Conservation (phyloP, 371 early-diverging fungal genomes). For the Zancudomyces culisetae region DNA sequence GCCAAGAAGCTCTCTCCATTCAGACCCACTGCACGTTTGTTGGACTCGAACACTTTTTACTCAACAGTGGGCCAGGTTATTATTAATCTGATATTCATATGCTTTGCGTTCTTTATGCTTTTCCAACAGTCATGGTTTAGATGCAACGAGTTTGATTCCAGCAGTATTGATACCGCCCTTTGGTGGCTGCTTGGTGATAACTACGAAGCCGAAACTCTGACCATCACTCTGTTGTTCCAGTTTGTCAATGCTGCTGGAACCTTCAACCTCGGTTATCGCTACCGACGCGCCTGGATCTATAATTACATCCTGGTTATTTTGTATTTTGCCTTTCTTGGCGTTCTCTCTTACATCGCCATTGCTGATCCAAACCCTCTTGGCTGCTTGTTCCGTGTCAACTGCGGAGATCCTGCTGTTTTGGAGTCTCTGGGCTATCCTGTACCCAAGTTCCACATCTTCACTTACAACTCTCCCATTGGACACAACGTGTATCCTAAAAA, state of each 20-base stretch:
- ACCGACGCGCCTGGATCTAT: conserved; percentile 34
- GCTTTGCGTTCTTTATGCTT: conserved; percentile 31
- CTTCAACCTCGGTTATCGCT: conserved; percentile 45
- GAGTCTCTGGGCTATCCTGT: conserved; percentile 29
- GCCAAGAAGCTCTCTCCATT: conserved; percentile 31
- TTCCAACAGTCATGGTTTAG: conserved; percentile 43
- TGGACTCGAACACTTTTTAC: conserved; percentile 40
- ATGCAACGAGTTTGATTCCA: conserved; percentile 53
- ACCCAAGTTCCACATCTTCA: conserved; percentile 30
- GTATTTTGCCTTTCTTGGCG: conserved; percentile 29
- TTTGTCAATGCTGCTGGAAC: conserved; percentile 40
- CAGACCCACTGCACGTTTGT: conserved; percentile 51
- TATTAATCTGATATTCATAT: conserved; percentile 43
- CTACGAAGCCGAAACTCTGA: conserved; percentile 43
- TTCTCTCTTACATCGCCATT: conserved; percentile 33
- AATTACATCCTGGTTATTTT: conserved; percentile 39
- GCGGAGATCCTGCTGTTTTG: conserved; percentile 32
- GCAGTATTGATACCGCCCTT: conserved; percentile 33
- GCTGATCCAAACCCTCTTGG: conserved; percentile 42
- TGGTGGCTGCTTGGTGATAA: conserved; percentile 71
- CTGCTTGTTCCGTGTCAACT: conserved; percentile 56
- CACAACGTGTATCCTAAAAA: conserved; percentile 42
- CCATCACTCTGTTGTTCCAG: conserved; percentile 37
- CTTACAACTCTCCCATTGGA: conserved; percentile 35
- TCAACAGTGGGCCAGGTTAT: conserved; percentile 40